These are phyloP conservation scores for Karstenula rhodostoma DNA, from an alignment of 2,329 filamentous ascomycete species.

Conservation along the genomic window DNA sequence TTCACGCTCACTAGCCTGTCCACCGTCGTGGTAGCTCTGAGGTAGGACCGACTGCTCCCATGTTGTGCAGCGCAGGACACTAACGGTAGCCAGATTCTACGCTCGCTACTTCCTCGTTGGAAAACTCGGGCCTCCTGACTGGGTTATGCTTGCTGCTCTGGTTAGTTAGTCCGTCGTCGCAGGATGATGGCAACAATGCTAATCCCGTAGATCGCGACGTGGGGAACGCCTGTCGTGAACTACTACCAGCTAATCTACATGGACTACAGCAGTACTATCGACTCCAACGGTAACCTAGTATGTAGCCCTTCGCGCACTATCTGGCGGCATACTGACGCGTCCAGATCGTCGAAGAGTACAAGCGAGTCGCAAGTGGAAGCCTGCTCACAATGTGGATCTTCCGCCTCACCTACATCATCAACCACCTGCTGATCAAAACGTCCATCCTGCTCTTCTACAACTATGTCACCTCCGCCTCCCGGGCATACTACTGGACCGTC, in stretches of 20 bases:
- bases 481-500: conserved; percentile 34
- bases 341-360: conserved; percentile 25
- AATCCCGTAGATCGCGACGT: conserved; percentile 37
- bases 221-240: conserved; percentile 38
- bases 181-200: conserved; percentile 12
- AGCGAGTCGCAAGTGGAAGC: conserved; percentile 19
- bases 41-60: conserved; percentile 23
- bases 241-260: conserved; percentile 36
- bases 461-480: conserved; percentile 38
- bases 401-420: conserved; percentile 38
- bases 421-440: conserved; percentile 41
- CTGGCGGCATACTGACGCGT: not conserved
- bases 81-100: conserved; percentile 37
- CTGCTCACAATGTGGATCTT: conserved; percentile 40
- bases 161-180: conserved; percentile 30
- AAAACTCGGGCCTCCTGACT: conserved; percentile 39
- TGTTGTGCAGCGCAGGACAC: conserved; percentile 1
- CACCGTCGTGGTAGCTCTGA: conserved; percentile 39
- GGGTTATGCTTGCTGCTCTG: conserved; percentile 39
- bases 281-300: not conserved
- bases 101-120: conserved; percentile 36
- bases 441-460: conserved; percentile 46
- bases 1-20: conserved; percentile 39
- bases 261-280: conserved; percentile 26
- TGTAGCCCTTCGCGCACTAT: not conserved